These are phyloP conservation scores for Bipolaris oryzae DNA, from an alignment of 2,329 filamentous ascomycete species.

Conservation along the genomic window DNA sequence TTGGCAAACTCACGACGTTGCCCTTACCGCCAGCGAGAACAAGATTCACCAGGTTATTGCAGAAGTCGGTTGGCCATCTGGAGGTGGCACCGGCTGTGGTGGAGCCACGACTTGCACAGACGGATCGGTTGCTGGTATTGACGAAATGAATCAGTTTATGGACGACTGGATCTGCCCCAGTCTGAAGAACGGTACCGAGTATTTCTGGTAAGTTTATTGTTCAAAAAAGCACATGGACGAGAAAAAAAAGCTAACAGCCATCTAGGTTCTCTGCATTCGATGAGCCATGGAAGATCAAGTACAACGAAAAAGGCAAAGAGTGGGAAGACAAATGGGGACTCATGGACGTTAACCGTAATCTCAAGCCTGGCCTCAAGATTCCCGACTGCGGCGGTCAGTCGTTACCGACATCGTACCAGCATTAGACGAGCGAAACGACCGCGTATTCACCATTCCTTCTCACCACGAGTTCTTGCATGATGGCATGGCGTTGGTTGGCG, in stretches of 20 bases:
- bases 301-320: slow-evolving; percentile 67
- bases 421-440: slow-evolving; percentile 4
- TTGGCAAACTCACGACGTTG: slow-evolving; percentile 73
- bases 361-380: slow-evolving; percentile 84
- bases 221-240: background rate
- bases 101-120: slow-evolving; percentile 60
- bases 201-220: slow-evolving; percentile 74
- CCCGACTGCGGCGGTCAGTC: slow-evolving; percentile 82
- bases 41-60: slow-evolving; percentile 75
- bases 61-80: slow-evolving; percentile 89
- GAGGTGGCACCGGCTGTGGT: slow-evolving; percentile 80
- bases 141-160: slow-evolving; percentile 86
- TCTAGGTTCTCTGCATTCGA: slow-evolving; percentile 88
- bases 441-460: slow-evolving; percentile 12
- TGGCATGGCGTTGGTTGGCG: slow-evolving; percentile 33
- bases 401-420: slow-evolving; percentile 18
- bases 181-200: slow-evolving; percentile 81
- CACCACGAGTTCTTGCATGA: slow-evolving; percentile 26
- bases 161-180: slow-evolving; percentile 82
- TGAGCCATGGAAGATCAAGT: slow-evolving; percentile 89
- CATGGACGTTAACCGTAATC: slow-evolving; percentile 80
- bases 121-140: slow-evolving; percentile 79
- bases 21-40: slow-evolving; percentile 61
- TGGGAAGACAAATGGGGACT: slow-evolving; percentile 98
- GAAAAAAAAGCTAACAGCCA: slow-evolving; percentile 6